These are phyloP conservation scores for Clonostachys sp. DNA, from an alignment of 2,329 filamentous ascomycete species.

Conservation along the genomic window DNA sequence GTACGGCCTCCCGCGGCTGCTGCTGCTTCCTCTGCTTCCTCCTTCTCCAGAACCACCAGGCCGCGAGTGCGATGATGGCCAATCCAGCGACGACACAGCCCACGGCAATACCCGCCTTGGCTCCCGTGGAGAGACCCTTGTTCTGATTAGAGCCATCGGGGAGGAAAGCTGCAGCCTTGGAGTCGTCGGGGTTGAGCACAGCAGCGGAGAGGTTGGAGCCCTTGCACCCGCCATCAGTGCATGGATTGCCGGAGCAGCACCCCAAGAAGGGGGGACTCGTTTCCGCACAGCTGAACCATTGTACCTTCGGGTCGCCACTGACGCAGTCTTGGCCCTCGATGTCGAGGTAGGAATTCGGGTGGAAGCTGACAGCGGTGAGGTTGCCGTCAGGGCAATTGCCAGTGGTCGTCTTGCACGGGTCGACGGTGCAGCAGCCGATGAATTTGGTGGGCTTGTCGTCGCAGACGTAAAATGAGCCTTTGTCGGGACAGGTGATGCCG, in stretches of 20 bases:
- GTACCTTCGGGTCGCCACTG: conserved; percentile 2
- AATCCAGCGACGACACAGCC: conserved; percentile 6
- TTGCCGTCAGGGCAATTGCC: conserved; percentile 22
- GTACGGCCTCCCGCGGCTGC: no score
- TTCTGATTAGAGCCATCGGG: not conserved
- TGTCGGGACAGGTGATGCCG: conserved; percentile 20
- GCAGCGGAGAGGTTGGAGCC: not conserved
- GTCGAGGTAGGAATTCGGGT: conserved; percentile 11
- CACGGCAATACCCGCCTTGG: conserved; percentile 24
- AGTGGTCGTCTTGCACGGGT: conserved; percentile 21
- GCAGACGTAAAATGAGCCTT: conserved; percentile 29
- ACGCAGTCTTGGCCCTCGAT: conserved; percentile 19
- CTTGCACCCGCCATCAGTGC: conserved; percentile 5
- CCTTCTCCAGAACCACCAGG: not conserved
- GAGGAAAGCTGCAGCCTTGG: not conserved
- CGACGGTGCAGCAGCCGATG: conserved; percentile 30
- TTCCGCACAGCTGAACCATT: conserved; percentile 21
- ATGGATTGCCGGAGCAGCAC: conserved; percentile 25
- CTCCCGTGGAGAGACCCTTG: conserved; percentile 15
- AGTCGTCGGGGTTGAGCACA: not conserved
- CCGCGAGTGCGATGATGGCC: not conserved
- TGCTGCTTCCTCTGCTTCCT: not conserved
- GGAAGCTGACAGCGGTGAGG: conserved; percentile 15
- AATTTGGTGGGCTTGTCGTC: conserved; percentile 19
- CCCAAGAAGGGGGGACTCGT: conserved; percentile 19